These are phyloP conservation scores for Aspergillus fijiensis DNA, from an alignment of 2,329 filamentous ascomycete genomes.

Conservation along the genomic window DNA sequence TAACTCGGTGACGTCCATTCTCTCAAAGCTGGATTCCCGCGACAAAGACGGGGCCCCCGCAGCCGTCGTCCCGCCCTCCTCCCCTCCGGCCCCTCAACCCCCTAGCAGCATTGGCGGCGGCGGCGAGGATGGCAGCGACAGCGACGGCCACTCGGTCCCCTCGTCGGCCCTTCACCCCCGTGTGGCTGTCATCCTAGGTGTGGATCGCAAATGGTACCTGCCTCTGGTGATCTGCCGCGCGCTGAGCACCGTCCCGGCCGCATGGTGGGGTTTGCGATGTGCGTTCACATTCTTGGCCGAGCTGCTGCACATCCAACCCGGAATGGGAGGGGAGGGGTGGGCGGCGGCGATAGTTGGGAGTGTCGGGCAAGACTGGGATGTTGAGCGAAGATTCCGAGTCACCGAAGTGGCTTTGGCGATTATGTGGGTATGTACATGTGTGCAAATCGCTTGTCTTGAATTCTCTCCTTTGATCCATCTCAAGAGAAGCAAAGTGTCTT, in stretches of 20 bases:
- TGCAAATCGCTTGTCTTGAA: not conserved
- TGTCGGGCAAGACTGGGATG: constrained; percentile 43
- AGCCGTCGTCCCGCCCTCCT: constrained; percentile 31
- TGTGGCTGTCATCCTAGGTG: constrained; percentile 73
- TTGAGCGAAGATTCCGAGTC: constrained; percentile 54
- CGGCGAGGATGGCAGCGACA: constrained; percentile 22
- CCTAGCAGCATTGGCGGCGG: constrained; percentile 21
- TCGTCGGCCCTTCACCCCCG: constrained; percentile 64
- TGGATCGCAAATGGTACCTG: constrained; percentile 70
- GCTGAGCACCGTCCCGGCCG: constrained; percentile 67
- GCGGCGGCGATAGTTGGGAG: constrained; percentile 39
- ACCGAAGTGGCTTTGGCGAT: constrained; percentile 71
- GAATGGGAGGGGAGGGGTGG: constrained; percentile 44
- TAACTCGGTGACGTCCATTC: constrained; percentile 8
- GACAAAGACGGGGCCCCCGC: constrained; percentile 34
- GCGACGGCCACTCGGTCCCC: constrained; percentile 19
- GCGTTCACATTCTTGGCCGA: constrained; percentile 67
- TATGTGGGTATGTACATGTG: constrained; percentile 62
- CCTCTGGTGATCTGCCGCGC: constrained; percentile 72
- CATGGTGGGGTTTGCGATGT: constrained; percentile 70
- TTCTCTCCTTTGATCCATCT: no score
- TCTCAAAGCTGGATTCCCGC: constrained; percentile 18
- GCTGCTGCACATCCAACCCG: constrained; percentile 53
- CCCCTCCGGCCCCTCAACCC: constrained; percentile 31
- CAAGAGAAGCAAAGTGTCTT: not conserved